Percentiles rank a stretch among this genome's conserved stretches.
phyloP scores from a whole-genome alignment of 345 rosid genomes.

The Citrus unshiu region DNA sequence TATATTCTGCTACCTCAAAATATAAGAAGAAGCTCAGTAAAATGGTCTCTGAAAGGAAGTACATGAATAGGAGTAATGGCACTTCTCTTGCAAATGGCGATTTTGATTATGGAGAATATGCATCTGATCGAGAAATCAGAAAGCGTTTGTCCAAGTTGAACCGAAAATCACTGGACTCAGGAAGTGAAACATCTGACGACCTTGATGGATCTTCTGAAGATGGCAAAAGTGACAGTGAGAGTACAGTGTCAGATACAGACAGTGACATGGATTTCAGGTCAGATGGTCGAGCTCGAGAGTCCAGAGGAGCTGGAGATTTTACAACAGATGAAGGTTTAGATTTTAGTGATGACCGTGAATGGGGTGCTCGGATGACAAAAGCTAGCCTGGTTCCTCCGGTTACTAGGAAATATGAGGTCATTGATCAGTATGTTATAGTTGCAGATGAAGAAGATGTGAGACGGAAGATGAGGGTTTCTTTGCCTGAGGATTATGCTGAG shows the following conservation, averaged over 20 bases:
- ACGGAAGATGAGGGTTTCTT: conserved; percentile 82
- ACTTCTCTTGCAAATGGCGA: conserved; percentile 43
- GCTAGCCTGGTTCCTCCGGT: conserved; percentile 98
- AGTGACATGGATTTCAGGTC: conserved; percentile 75
- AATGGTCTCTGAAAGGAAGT: conserved; percentile 59
- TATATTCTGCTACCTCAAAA: conserved; percentile 50
- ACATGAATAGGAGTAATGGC: conserved; percentile 61
- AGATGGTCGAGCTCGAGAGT: conserved; percentile 54
- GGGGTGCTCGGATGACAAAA: conserved; percentile 99
- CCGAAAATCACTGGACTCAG: conserved; percentile 76
- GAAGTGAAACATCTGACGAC: conserved; percentile 91
- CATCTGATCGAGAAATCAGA: conserved; percentile 89
- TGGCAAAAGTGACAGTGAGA: conserved; percentile 60
- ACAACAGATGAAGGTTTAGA: conserved; percentile 57
- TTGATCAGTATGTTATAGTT: conserved; percentile 73
- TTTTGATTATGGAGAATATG: conserved; percentile 66
- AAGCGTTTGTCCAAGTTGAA: conserved; percentile 81
- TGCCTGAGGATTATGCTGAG: conserved; percentile 96
- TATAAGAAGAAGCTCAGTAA: conserved; percentile 59
- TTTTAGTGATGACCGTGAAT: conserved; percentile 87
- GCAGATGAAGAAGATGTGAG: conserved; percentile 91
- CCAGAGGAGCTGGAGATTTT: conserved; percentile 56
- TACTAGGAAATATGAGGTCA: conserved; percentile 94
- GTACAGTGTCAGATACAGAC: conserved; percentile 82
- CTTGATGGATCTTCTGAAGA: conserved; percentile 58